Base-by-base conservation (phyloP, 164 flowering plant species). In the Piper longum region DNA sequence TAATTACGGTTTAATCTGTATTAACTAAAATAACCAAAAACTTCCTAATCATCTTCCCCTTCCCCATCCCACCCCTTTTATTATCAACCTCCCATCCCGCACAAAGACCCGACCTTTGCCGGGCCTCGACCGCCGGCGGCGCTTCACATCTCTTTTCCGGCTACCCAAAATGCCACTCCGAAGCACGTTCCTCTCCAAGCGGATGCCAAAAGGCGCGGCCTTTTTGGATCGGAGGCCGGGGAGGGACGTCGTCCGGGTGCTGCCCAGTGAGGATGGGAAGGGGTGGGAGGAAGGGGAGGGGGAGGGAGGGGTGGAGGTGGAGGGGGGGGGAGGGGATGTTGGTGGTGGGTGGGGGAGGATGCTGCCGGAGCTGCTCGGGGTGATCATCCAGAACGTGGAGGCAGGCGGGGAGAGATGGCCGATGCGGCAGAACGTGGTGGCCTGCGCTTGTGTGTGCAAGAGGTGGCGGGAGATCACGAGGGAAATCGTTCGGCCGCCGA, bases 371-470 rank as follows among this genome's bases (percentile, higher is more conserved):
- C 75, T 89, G 42, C 74, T 89, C 14, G 79, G 75, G 3, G 95
- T 85, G 72, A 91, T 91, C 55, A 85, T 91, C 8, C 70, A 64
- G 62, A 75, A 88, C 7, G 86, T 91, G 54, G 98, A 88, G 57
- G 75, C 72, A 36, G 74, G 78, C 26, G 86, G 85, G 63, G 86
- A 84, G 43, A 72, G 68, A 41, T 91, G 93, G 95, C 95, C 95
- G 12, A 56, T 66, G 54, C 83, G 96, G 7, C 78, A 74, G 55
- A 80, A 75, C 74, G 88, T 91, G 45, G 96, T 86, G 52, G 74
- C 88, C 14, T 86, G 91, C 61, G 98, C 89, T 41, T 80, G 96
- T 40, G 98, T 91, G 3, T 91, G 96, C 70, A 83, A 79, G 74
- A 70, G 79, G 56, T 92, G 98, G 98, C 77, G 96, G 61, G 91